Evolutionary conservation across 495 filamentous ascomycete species (phyloP).

Genomic region (Sabuloglossum arenarium): DNA sequence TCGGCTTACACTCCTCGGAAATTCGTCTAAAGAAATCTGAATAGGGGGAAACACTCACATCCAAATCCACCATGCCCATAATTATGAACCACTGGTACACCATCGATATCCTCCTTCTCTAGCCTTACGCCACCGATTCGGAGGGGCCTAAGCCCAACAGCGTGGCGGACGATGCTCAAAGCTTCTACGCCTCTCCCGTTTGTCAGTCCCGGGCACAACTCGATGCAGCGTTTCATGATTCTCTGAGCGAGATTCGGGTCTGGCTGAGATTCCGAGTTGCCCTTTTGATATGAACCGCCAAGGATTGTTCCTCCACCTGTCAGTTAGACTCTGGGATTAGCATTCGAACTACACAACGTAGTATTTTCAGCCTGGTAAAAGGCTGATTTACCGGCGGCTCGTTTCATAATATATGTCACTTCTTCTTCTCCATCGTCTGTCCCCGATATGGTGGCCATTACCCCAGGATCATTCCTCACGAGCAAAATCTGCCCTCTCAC

Average conservation of each 20-base stretch:
- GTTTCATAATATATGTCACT: slow-evolving; percentile 71
- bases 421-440: slow-evolving; percentile 69
- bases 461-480: slow-evolving; percentile 59
- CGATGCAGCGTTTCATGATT: slow-evolving; percentile 75
- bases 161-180: slow-evolving; percentile 70
- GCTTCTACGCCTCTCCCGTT: slow-evolving; percentile 59
- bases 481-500: slow-evolving; percentile 74
- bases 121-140: slow-evolving; percentile 57
- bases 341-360: neutral
- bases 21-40: neutral
- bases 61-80: slow-evolving; percentile 93
- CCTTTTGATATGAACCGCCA: slow-evolving; percentile 69
- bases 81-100: slow-evolving; percentile 71
- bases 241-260: slow-evolving; percentile 64
- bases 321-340: neutral
- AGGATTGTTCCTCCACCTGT: slow-evolving; percentile 52
- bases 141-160: slow-evolving; percentile 66
- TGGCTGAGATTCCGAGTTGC: slow-evolving; percentile 61
- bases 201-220: slow-evolving; percentile 50
- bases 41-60: slow-evolving; percentile 10
- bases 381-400: slow-evolving; percentile 36
- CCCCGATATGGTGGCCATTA: slow-evolving; percentile 50
- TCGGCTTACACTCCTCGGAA: neutral
- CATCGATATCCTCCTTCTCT: slow-evolving; percentile 56
- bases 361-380: too few relatives aligned